phyloP scores from a whole-genome alignment of 1,284 basidiomycete genomes.

The Agaricales sp. region DNA sequence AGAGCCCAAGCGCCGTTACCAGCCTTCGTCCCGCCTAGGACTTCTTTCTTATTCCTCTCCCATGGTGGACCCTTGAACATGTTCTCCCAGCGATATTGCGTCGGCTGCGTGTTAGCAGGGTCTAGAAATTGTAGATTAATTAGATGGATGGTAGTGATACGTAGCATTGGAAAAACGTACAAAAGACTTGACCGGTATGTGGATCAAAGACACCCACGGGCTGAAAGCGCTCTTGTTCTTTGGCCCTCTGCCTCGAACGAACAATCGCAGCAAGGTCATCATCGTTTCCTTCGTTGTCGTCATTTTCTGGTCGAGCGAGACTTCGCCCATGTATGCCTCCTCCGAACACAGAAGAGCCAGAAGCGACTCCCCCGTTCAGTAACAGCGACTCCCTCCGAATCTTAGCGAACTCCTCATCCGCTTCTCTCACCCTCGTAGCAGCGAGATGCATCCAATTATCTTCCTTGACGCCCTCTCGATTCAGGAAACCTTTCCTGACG shows the following conservation, averaged over 20 bases:
- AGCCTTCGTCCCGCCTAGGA: conserved; percentile 61
- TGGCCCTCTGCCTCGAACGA: conserved; percentile 14
- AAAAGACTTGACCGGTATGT: conserved; percentile 56
- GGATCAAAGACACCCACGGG: conserved; percentile 66
- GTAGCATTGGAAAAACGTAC: conserved; percentile 32
- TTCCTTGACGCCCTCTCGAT: conserved; percentile 64
- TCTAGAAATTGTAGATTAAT: conserved; percentile 29
- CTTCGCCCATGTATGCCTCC: conserved; percentile 14
- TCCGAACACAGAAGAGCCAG: conserved; percentile 15
- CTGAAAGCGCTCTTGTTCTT: conserved; percentile 23
- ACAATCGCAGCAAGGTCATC: conserved; percentile 15
- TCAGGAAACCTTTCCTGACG: conserved; percentile 60
- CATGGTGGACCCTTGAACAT: conserved; percentile 29
- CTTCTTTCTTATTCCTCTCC: conserved; percentile 24
- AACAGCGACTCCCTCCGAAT: conserved; percentile 51
- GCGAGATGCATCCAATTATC: conserved; percentile 87
- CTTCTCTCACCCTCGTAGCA: conserved; percentile 51
- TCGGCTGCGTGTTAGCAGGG: conserved; percentile 63
- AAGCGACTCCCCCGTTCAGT: conserved; percentile 28
- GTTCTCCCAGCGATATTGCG: conserved; percentile 46
- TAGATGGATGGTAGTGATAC: conserved; percentile 6
- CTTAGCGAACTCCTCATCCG: conserved; percentile 52
- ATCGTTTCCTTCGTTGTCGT: conserved; percentile 14
- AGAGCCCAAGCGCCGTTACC: conserved; percentile 71
- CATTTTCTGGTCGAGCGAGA: conserved; percentile 10